Base-by-base conservation (phyloP, 345 rosid genomes). In the Euphorbia pulcherrima region DNA sequence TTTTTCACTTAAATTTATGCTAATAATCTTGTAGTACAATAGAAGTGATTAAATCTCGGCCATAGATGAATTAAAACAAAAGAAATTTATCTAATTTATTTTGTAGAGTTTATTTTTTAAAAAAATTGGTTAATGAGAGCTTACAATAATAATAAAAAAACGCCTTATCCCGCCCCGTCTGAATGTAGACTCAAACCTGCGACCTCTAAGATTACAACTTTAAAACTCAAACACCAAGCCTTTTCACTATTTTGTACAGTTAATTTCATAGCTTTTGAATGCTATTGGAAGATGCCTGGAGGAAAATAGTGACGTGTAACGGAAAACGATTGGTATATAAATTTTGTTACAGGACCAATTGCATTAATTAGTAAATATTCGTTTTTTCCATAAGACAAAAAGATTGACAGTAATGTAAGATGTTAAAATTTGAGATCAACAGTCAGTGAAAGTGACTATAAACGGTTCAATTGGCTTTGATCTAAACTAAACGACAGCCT, bases 361-460 rank as follows among this genome's bases (percentile, higher is more conserved):
- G 8, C 9, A 59, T 59, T 59, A 30, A 18, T 59, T 18, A 13
- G 18, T 59, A 59, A 11, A 59, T 30, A 59, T 20, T 30, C 24
- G 8, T 59, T 30, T n/a, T 16, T 33, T 1, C n/a, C 40, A 58
- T 29, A 30, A 11, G 62, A 58, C 62, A 58, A 50, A 29, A 40
- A 33, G 51, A 8, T 8, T 20, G n/a, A 55, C 4, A 6, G 30
- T 58, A 60, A 11, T 13, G 28, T 44, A 14, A 63, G 17, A n/a
- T 16, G 35, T 60, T 30, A n/a, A 1, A 48, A 10, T 11, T 26
- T 27, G 62, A 16, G 60, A 10, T 2, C 28, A 53, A 41, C 56
- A 64, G 10, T 35, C 12, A 41, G 61, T 28, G 61, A 60, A 51
- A 37, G 51, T 60, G 67, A 61, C 67, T 30, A 18, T 51, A 23